Conservation (phyloP, 208 protist species). For the Trypanosoma cruzi region DNA sequence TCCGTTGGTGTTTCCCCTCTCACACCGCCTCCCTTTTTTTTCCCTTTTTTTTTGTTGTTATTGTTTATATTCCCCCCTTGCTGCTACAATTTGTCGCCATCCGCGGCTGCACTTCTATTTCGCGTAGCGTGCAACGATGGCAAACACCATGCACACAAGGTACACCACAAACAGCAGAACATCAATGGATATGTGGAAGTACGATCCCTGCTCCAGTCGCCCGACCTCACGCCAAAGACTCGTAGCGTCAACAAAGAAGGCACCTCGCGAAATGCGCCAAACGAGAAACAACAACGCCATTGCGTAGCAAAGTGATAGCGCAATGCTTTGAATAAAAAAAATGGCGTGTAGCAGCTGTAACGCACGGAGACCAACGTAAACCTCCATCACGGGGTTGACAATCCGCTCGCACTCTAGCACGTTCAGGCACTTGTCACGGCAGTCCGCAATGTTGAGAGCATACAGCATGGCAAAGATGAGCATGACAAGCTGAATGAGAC, state of each 20-base stretch:
- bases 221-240: slow-evolving; percentile 76
- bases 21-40: too few relatives aligned
- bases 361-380: slow-evolving; percentile 60
- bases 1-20: background rate
- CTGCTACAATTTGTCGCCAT: background rate
- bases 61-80: background rate
- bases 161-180: slow-evolving; percentile 58
- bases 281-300: slow-evolving; percentile 40
- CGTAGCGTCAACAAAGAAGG: slow-evolving; percentile 78
- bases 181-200: slow-evolving; percentile 58
- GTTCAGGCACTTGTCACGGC: slow-evolving; percentile 70
- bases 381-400: slow-evolving; percentile 77
- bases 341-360: slow-evolving; percentile 62
- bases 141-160: slow-evolving; percentile 70
- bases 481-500: slow-evolving; percentile 67
- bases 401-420: slow-evolving; percentile 83
- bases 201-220: slow-evolving; percentile 62
- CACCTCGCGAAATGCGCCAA: slow-evolving; percentile 48
- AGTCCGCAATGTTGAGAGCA: slow-evolving; percentile 82
- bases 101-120: slow-evolving; percentile 1
- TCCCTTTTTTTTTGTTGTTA: slow-evolving; percentile 1
- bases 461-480: slow-evolving; percentile 74
- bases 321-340: slow-evolving; percentile 49
- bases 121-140: slow-evolving; percentile 55
- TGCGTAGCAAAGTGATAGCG: slow-evolving; percentile 40